Base-by-base conservation (phyloP, 805 yeast species). In the Metschnikowia chrysomelidarum region DNA sequence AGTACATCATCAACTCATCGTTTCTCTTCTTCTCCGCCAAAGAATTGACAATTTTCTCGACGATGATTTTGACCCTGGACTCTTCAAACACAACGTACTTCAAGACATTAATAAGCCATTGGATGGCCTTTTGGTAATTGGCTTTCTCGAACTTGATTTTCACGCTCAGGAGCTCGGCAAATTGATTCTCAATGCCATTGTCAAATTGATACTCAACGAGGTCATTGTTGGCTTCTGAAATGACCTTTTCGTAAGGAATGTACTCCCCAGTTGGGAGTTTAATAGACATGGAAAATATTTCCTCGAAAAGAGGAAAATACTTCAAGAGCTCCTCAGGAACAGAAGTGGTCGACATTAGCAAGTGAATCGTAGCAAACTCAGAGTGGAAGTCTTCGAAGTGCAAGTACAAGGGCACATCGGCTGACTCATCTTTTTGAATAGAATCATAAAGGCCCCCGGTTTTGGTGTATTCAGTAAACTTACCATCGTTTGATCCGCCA, bases 311-410 rank as follows among this genome's bases (percentile, higher is more conserved):
- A 14, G 80, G 78, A 44, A 86, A 67, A 40, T 82, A 80, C 2
- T 85, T 82, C 34, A 88, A 63, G 11, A 81, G 62, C 2, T 62
- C 52, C 17, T 71, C 63, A 32, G 74, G 81, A 15, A 78, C 66
- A 29, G 50, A 68, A 27, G 63, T 70, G 1, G 86, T 75, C 7
- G 81, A 75, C 53, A 85, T 56, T 23, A 81, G 57, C 24, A 87
- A 54, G 39, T 79, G 76, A 14, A 88, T 68, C 10, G 83, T 77
- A 22, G 86, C 76, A 54, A 91, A 93, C 50, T 84, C 80, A 1
- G 96, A 85, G 36, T 80, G 74, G 53, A 76, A 82, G 44, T 82
- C 76, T 58, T 93, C 97, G 48, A 84, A 72, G 53, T 87, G 93
- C 33, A 89, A 55, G 43, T 78, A 80, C 24, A 89, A 57, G 4